Evolutionary conservation across 225 moss, liverwort and hornwort genomes (phyloP).

Genomic region (Climacium dendroides): DNA sequence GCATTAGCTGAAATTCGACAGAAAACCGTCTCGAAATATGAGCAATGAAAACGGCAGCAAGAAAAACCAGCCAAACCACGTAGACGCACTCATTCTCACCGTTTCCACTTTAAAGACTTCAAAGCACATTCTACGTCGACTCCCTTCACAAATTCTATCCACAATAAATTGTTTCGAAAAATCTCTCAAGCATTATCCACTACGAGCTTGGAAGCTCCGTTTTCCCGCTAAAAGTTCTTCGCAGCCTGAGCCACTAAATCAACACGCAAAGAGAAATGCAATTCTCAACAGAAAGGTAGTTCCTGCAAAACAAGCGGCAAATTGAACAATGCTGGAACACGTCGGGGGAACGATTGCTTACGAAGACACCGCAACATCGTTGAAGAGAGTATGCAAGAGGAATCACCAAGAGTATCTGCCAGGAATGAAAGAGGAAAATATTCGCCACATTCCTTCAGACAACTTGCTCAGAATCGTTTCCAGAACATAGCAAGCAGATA

Average conservation of each 20-base stretch:
- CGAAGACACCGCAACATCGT: background rate
- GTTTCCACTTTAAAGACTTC: background rate
- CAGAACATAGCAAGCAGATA: background rate
- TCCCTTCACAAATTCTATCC: background rate
- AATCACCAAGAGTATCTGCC: background rate
- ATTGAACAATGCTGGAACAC: background rate
- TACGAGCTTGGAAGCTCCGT: background rate
- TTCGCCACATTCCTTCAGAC: background rate
- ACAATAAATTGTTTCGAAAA: background rate
- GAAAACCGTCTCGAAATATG: background rate
- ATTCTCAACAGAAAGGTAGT: background rate
- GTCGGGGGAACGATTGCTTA: background rate
- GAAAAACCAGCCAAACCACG: background rate
- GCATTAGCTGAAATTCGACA: background rate
- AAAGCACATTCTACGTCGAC: background rate
- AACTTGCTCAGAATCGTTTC: background rate
- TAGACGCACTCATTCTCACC: background rate
- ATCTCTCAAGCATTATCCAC: background rate
- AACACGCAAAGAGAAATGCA: background rate
- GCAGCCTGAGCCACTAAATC: background rate
- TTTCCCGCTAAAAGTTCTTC: background rate
- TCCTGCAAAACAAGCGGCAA: background rate
- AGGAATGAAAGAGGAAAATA: background rate
- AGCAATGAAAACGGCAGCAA: background rate
- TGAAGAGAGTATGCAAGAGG: background rate